Percentiles rank a stretch among this genome's conserved stretches.
phyloP scores from a whole-genome alignment of 768 basidiomycete species.

The Russula dissimulans region DNA sequence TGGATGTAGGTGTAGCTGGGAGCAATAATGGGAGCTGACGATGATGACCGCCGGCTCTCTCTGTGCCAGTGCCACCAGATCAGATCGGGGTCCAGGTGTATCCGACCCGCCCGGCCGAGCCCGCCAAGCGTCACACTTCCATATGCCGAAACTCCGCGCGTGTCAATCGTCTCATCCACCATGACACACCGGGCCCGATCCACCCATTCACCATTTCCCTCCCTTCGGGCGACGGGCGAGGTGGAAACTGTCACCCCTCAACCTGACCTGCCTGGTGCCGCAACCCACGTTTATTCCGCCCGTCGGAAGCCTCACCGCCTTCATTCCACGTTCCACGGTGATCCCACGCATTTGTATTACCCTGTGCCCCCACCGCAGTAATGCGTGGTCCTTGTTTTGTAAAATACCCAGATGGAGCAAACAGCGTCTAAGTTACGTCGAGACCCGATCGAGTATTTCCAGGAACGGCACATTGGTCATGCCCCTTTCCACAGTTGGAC shows the following conservation, averaged over 20 bases:
- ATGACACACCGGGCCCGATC: conserved; percentile 1
- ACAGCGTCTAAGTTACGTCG: neutral
- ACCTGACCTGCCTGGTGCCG: neutral
- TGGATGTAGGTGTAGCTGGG: neutral
- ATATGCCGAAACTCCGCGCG: conserved; percentile 11
- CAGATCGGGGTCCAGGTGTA: neutral
- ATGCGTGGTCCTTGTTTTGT: neutral
- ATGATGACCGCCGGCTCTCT: neutral
- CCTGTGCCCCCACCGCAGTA: neutral
- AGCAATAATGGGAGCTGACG: neutral
- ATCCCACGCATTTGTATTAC: neutral
- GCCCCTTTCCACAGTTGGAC: neutral
- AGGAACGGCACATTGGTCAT: neutral
- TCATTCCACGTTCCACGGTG: neutral
- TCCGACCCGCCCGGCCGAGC: conserved; percentile 10
- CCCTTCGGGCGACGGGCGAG: too few relatives aligned
- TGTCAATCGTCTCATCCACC: neutral
- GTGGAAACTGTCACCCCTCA: neutral
- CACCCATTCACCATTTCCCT: neutral
- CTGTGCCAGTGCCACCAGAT: neutral
- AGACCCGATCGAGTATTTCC: neutral
- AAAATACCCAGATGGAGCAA: too few relatives aligned
- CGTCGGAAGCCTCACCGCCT: neutral
- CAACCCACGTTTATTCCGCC: conserved; percentile 4
- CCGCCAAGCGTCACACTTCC: neutral